Conservation (phyloP, 2,329 filamentous ascomycete species). For the Pestalotiopsis sp. region DNA sequence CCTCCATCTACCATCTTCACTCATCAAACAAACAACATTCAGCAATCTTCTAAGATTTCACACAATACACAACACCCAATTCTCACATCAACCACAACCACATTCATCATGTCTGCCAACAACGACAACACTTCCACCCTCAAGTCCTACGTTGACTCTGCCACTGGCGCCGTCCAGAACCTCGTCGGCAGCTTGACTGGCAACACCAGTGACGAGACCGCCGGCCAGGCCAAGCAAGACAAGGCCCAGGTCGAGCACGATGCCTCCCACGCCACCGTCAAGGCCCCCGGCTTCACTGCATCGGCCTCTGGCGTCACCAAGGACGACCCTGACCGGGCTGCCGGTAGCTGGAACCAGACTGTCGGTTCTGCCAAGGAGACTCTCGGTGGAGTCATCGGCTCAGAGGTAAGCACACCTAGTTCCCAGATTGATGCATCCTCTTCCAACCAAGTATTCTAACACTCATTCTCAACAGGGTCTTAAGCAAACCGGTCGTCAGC, state of each 20-base stretch:
- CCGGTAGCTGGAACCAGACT: conserved; percentile 86
- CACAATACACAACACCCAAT: background rate
- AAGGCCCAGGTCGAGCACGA: conserved; percentile 70
- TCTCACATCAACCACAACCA: background rate
- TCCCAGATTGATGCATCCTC: background rate
- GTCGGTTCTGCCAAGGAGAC: conserved; percentile 84
- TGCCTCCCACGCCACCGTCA: conserved; percentile 74
- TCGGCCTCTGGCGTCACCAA: conserved; percentile 70
- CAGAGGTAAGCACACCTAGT: conserved; percentile 5
- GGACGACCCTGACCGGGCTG: conserved; percentile 72
- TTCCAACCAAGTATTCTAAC: background rate
- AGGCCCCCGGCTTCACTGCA: conserved; percentile 73
- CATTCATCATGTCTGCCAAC: conserved; percentile 38
- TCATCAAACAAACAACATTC: background rate
- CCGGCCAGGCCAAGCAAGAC: conserved; percentile 68
- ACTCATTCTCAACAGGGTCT: conserved; percentile 49
- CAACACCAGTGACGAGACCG: conserved; percentile 65
- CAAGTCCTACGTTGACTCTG: conserved; percentile 76
- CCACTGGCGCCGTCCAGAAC: conserved; percentile 73
- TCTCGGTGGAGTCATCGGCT: conserved; percentile 73
- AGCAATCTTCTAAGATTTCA: background rate
- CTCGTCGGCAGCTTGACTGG: conserved; percentile 75
- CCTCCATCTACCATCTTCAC: background rate
- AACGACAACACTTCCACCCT: conserved; percentile 70
- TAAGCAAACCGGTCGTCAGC: conserved; percentile 73